phyloP scores from a whole-genome alignment of 805 yeast genomes.

The Saturnispora zaruensis region DNA sequence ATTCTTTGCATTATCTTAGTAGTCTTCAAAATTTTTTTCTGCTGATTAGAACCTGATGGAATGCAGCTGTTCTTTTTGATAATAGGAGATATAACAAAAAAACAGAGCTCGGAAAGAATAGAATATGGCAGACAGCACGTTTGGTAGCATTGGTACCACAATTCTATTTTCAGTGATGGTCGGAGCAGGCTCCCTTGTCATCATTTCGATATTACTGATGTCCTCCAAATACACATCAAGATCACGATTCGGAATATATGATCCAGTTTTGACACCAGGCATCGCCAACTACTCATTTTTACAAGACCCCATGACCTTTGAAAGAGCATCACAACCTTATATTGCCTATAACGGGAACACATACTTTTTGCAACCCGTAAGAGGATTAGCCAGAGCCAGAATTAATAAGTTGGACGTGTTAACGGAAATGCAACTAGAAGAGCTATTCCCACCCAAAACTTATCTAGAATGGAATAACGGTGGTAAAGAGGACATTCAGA shows the following conservation, averaged over 20 bases:
- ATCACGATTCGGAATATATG: conserved; percentile 46
- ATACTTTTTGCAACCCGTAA: conserved; percentile 3
- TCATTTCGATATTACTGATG: conserved; percentile 48
- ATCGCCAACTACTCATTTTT: conserved; percentile 14
- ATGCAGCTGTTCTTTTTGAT: not conserved
- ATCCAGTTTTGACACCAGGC: conserved; percentile 20
- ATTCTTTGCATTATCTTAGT: not conserved
- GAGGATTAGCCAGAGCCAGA: not conserved
- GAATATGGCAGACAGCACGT: not conserved
- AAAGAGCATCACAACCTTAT: conserved; percentile 8
- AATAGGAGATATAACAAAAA: not conserved
- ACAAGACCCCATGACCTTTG: conserved; percentile 4
- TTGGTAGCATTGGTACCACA: conserved; percentile 45
- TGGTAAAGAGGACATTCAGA: conserved; percentile 45
- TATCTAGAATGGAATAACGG: conserved; percentile 55
- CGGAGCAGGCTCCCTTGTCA: conserved; percentile 52
- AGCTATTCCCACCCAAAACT: conserved; percentile 48
- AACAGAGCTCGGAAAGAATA: not conserved
- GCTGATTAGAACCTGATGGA: not conserved
- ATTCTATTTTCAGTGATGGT: conserved; percentile 57
- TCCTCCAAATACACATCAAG: conserved; percentile 53
- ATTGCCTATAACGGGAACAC: conserved; percentile 6
- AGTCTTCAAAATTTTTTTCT: not conserved
- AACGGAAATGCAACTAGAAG: conserved; percentile 42
- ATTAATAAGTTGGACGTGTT: conserved; percentile 39